Conservation (phyloP, 192 early-diverging fungal genomes). For the Backusella tuberculispora region DNA sequence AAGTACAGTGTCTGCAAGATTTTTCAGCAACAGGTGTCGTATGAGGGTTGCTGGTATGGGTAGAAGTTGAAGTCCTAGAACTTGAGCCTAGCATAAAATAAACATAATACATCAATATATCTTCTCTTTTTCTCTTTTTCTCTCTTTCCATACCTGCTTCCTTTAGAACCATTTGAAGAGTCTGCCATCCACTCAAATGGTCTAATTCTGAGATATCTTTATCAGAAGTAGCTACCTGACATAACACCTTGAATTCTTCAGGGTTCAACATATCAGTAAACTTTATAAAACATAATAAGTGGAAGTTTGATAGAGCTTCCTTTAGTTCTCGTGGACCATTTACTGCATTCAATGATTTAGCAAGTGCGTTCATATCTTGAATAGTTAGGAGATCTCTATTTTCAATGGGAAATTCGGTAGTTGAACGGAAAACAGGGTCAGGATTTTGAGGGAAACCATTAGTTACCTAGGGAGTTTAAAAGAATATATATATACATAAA, state of each 20-base stretch:
- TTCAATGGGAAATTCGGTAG: constrained; percentile 70
- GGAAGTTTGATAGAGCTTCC: constrained; percentile 79
- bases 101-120: not conserved
- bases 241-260: constrained; percentile 58
- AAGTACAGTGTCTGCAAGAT: constrained; percentile 83
- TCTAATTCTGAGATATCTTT: constrained; percentile 42
- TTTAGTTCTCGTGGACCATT: constrained; percentile 45
- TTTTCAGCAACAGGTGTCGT: constrained; percentile 44
- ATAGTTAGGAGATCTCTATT: constrained; percentile 67
- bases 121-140: not conserved
- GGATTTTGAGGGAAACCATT: constrained; percentile 89
- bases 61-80: not conserved
- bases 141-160: constrained; percentile 43
- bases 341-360: constrained; percentile 51
- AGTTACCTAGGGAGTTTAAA: constrained; percentile 59
- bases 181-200: constrained; percentile 69
- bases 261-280: constrained; percentile 67
- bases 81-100: not conserved
- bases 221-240: constrained; percentile 41
- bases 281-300: constrained; percentile 75
- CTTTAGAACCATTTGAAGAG: constrained; percentile 63
- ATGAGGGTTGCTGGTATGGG: constrained; percentile 20
- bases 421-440: constrained; percentile 72
- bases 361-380: constrained; percentile 64
- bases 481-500: constrained; percentile 23